Evolutionary conservation across 805 yeast species (phyloP).

Genomic region (Isabelozyma gotoi): DNA sequence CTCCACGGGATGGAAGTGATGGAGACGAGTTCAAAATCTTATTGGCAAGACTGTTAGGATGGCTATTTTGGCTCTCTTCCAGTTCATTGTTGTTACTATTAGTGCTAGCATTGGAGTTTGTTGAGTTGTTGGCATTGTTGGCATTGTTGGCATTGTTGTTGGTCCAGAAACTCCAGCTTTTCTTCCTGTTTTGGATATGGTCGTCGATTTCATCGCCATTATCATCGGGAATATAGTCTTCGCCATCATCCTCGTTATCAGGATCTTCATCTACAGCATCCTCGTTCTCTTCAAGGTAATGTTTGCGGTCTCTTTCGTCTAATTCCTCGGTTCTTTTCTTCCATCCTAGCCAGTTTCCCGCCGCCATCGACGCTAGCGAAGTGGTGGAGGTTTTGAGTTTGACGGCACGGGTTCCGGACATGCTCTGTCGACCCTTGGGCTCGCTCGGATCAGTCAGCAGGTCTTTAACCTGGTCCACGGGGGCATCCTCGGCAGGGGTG

Average conservation of each 20-base stretch:
- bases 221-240: constrained; percentile 21
- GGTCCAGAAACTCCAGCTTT: constrained; percentile 40
- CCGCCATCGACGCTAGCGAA: constrained; percentile 22
- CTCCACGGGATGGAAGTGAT: constrained; percentile 19
- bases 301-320: background rate
- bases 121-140: background rate
- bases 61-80: constrained; percentile 11
- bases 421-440: background rate
- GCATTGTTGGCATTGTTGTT: constrained; percentile 3
- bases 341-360: constrained; percentile 31
- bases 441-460: background rate
- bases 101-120: constrained; percentile 3
- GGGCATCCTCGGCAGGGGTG: background rate
- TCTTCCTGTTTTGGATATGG: constrained; percentile 22
- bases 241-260: constrained; percentile 18
- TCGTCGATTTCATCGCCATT: constrained; percentile 35
- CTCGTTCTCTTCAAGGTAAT: constrained; percentile 11
- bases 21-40: constrained; percentile 33
- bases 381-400: constrained; percentile 19
- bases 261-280: constrained; percentile 12
- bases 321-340: constrained; percentile 5
- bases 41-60: constrained; percentile 4
- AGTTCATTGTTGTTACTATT: constrained; percentile 3
- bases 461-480: background rate
- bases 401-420: constrained; percentile 1